Base-by-base conservation (phyloP, 345 rosid genomes). In the Salix koriyanagi region DNA sequence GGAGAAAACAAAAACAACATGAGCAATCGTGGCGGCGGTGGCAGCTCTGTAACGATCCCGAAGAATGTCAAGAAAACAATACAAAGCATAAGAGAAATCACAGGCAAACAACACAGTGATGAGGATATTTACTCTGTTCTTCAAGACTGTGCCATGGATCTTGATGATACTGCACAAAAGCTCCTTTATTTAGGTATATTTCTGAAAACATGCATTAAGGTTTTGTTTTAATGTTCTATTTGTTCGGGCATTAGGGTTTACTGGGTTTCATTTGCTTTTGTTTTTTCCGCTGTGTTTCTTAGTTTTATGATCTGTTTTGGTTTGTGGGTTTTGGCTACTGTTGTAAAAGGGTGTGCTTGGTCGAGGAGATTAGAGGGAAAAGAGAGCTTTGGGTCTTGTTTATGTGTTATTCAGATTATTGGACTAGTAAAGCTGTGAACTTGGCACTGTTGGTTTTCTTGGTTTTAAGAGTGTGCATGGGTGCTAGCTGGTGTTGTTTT, bases 1-100 rank as follows among this genome's bases (percentile, higher is more conserved):
- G 37, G 19, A 30, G 56, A 12, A 12, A 8, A 12, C 10, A 60
- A 46, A 66, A 70, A 74, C 78, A 85, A 74, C 75, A 88, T 87
- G 89, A 87, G 85, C 82, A 84, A 34, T 67, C 23, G 64, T 15
- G 50, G 76, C 72, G 69, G 67, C 66, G 67, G 54, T 5, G 62
- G 44, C 5, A 34, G 52, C 79, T 82, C 88, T 86, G 89, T 83
- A 82, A 74, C 84, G 87, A 90, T 92, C 82, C 90, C 92, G 18
- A 86, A 81, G 80, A 85, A 79, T 88, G 77, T 67, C 1, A 68
- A 64, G 67, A 64, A 26, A 36, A 72, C 76, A 9, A 77, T 81
- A 19, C 73, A 26, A 5, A 77, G 65, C 68, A 81, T 81, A 11
- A 68, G 84, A 30, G 84, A 81, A 74, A 81, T 73, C 75, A 77